Evolutionary conservation across 2,329 filamentous ascomycete genomes (phyloP), one percentile per base, ranked within the genome.

Genomic region (Arthrobotrys megalospora): DNA sequence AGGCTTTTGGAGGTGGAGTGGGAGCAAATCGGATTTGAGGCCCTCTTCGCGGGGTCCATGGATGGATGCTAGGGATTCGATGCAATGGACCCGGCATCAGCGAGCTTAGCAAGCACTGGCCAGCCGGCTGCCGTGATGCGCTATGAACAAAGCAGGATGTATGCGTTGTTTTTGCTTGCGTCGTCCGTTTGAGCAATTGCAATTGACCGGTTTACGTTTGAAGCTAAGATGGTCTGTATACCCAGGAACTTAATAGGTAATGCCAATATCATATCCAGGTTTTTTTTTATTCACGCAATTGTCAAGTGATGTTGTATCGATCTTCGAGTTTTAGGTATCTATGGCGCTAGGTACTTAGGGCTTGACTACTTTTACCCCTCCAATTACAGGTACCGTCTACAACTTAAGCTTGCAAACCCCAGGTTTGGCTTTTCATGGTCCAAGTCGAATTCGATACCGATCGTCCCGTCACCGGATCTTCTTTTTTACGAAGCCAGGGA

Each of bases 121-220:
- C 19, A 43, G 36, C 55, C 34, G 55, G 55, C 11, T 28, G 41
- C 41, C 41, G 41, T n/a, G n/a, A n/a, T n/a, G n/a, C n/a, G n/a
- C n/a, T n/a, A n/a, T 36, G 28, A 58, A 41, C 32, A 16, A 41
- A 60, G 34, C 52, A 21, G 50, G 47, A 41, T 53, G 53, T 53
- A 72, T 65, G 68, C 68, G 68, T 72, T 72, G 68, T 72, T 72
- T 72, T 55, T 41, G 12, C 24, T 66, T 66, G 19, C 10, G 24
- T 64, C 45, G 41, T 52, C 21, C 6, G 21, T 55, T 6, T 6
- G 11, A n/a, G 12, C 50, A 36, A 55, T 34, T 34, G 50, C 10
- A 14, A 32, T 14, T 52, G 21, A 21, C 36, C 12, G 21, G 8
- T 64, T 67, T 24, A 47, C 36, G 47, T 52, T 67, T 53, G 24